Base-by-base conservation (phyloP, 352 stramenopile genomes). In the Pythium phragmiticola region DNA sequence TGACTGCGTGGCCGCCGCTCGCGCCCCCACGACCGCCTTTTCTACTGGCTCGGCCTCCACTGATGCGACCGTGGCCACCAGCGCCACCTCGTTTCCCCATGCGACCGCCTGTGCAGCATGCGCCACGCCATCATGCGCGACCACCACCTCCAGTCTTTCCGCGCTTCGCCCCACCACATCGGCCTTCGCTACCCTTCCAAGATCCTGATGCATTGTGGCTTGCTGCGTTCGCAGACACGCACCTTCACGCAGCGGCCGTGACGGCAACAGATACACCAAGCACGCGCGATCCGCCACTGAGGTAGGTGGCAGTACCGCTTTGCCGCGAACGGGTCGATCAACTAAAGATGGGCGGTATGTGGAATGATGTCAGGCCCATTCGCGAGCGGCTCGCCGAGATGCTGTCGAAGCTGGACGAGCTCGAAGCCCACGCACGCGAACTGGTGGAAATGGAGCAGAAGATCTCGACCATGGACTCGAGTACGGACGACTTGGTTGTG, bases 391-490 rank as follows among this genome's bases (percentile, higher is more conserved):
- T 71, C 5, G 9, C 17, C 16, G 52, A 63, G 51, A 53, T 71
- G 19, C 36, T 51, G 2, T 23, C 19, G 26, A 50, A 66, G n/a
- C 16, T 74, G 0, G 52, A 47, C 17, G 46, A 67, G 56, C 69
- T 78, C 13, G 60, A 74, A 42, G 11, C 26, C 3, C 49, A 42
- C 26, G 72, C 69, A 2, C 11, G 21, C 3, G 65, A 76, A 2
- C 64, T 67, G 0, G 30, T 74, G 6, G 50, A 63, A 4, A 28
- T 74, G 19, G 65, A 74, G 19, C n/a, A 55, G 13, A 63, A 36
- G 19, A 23, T 61, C 19, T 33, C 30, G 3, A 16, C 19, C 7
- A 19, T 33, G 7, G 26, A 58, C 13, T 42, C 45, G 33, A 17
- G 26, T 0, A n/a, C 37, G 17, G 56, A 68, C 14, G 48, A 46